Percentiles rank a stretch among this genome's conserved stretches.
Evolutionary conservation across 106 monocot species (phyloP).

Genomic region (Iris macrosiphon): DNA sequence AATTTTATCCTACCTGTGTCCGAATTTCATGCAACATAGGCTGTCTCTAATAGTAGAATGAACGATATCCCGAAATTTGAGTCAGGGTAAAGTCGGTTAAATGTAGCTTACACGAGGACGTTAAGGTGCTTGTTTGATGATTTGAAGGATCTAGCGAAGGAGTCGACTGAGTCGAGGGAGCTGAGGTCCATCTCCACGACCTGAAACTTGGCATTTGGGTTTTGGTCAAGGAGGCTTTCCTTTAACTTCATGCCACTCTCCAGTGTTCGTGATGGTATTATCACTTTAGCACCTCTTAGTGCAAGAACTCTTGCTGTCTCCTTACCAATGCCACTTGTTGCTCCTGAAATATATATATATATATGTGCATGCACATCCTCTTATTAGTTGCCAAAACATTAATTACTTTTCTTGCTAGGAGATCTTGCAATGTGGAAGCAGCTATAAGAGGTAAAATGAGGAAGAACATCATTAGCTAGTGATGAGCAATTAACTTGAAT

Average conservation of each 20-base stretch:
- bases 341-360: slow-evolving; percentile 25
- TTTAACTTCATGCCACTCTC: slow-evolving; percentile 58
- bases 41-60: no score
- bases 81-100: background rate
- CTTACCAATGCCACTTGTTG: slow-evolving; percentile 80
- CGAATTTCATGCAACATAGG: no score
- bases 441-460: no score
- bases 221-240: slow-evolving; percentile 52
- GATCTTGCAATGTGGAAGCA: no score
- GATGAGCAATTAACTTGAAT: no score
- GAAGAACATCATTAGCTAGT: no score
- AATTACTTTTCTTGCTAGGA: no score
- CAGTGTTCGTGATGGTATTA: slow-evolving; percentile 51
- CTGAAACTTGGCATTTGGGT: slow-evolving; percentile 50
- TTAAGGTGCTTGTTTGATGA: slow-evolving; percentile 54
- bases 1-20: no score
- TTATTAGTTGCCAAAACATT: no score
- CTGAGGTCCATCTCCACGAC: slow-evolving; percentile 85
- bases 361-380: no score
- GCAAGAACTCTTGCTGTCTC: slow-evolving; percentile 87
- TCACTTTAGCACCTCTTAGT: slow-evolving; percentile 66
- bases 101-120: slow-evolving; percentile 64
- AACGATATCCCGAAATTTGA: background rate
- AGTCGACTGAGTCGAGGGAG: slow-evolving; percentile 62
- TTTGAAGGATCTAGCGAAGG: slow-evolving; percentile 57